These are phyloP conservation scores for Ramularia collo-cygni DNA, from an alignment of 2,329 filamentous ascomycete species.

Conservation along the genomic window DNA sequence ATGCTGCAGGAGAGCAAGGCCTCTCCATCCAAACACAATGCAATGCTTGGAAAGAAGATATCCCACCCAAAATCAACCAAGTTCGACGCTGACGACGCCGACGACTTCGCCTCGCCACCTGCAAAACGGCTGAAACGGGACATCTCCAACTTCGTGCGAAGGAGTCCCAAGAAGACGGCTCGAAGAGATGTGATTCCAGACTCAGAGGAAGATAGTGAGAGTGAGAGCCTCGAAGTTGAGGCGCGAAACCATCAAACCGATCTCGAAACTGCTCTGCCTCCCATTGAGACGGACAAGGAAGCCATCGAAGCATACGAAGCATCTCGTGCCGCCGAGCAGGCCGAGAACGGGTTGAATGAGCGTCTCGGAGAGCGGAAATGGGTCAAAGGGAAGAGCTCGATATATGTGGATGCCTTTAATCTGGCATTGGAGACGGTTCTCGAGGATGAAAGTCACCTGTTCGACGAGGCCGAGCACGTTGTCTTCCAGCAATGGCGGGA, in stretches of 20 bases:
- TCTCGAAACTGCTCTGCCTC: constrained; percentile 64
- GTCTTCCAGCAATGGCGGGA: constrained; percentile 71
- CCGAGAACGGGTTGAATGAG: constrained; percentile 37
- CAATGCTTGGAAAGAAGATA: constrained; percentile 40
- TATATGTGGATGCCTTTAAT: constrained; percentile 97
- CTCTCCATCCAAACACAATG: constrained; percentile 37
- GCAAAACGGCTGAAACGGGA: constrained; percentile 37
- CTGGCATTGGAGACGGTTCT: constrained; percentile 83
- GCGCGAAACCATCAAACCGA: constrained; percentile 49
- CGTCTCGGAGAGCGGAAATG: constrained; percentile 56
- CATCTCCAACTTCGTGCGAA: constrained; percentile 16
- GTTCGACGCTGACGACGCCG: constrained; percentile 31
- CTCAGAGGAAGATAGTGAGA: constrained; percentile 28
- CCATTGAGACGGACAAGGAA: constrained; percentile 58
- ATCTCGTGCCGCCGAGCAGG: constrained; percentile 51
- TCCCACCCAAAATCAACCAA: constrained; percentile 41
- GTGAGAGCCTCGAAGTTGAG: constrained; percentile 22
- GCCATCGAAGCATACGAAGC: constrained; percentile 76
- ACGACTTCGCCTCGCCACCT: constrained; percentile 31
- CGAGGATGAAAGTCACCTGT: constrained; percentile 80
- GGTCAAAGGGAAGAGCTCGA: constrained; percentile 72
- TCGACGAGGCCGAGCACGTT: constrained; percentile 67
- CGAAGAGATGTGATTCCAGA: constrained; percentile 23
- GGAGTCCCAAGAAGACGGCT: constrained; percentile 17
- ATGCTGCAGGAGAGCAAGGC: constrained; percentile 35